A percentile compares a stretch with the other conserved stretches of the same genome.
Evolutionary conservation across 805 yeast species (phyloP).

Genomic region (Suhomyces pyralidae): DNA sequence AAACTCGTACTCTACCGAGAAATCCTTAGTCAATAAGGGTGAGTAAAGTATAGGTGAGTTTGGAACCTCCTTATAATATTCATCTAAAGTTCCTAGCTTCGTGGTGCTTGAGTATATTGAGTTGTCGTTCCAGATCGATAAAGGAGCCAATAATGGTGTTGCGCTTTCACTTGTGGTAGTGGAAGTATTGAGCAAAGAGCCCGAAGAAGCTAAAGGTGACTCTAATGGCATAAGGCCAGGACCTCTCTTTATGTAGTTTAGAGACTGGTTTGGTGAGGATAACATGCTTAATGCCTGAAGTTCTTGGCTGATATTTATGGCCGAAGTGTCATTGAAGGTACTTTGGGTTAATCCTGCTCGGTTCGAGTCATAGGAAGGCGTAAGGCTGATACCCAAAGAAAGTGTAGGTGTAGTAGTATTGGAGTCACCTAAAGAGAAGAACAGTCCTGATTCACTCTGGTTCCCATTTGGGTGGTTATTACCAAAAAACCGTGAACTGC

Average conservation of each 20-base stretch:
- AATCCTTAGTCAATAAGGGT: background rate
- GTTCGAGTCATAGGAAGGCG: background rate
- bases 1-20: constrained; percentile 1
- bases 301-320: background rate
- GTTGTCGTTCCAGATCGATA: constrained; percentile 12
- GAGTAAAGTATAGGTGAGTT: background rate
- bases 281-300: background rate
- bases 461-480: background rate
- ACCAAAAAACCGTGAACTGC: background rate
- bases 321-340: background rate
- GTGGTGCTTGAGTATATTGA: background rate
- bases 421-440: background rate
- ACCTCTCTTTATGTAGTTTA: background rate
- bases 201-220: background rate
- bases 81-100: constrained; percentile 1
- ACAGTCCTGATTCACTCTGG: background rate
- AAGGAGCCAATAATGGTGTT: constrained; percentile 5
- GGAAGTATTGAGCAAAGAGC: background rate
- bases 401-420: constrained; percentile 1
- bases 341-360: background rate
- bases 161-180: constrained; percentile 7
- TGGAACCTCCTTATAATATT: background rate
- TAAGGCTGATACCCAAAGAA: background rate
- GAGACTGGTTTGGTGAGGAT: background rate
- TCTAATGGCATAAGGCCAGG: background rate